phyloP scores from a whole-genome alignment of 768 basidiomycete species.

The Rhizopogon salebrosus region DNA sequence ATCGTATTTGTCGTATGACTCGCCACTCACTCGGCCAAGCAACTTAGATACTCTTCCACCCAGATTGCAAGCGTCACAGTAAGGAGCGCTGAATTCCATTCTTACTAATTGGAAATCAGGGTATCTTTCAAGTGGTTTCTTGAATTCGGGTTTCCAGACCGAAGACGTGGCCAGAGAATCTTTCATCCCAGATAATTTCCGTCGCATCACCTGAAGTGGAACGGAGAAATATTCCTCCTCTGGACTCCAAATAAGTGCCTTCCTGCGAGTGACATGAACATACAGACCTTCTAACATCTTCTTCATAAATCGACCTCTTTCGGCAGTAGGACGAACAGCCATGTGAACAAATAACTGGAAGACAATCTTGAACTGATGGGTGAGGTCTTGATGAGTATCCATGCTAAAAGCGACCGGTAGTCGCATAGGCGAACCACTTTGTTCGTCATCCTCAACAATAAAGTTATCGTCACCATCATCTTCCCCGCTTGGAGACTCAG shows the following conservation, averaged over 20 bases:
- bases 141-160: constrained; percentile 74
- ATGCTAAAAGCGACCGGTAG: constrained; percentile 81
- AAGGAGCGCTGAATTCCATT: constrained; percentile 52
- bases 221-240: constrained; percentile 71
- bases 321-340: constrained; percentile 50
- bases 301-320: constrained; percentile 53
- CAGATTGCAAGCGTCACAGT: constrained; percentile 82
- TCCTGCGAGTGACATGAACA: not conserved
- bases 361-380: constrained; percentile 80
- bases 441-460: constrained; percentile 65
- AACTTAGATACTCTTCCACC: constrained; percentile 64
- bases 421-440: constrained; percentile 30
- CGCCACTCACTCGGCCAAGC: constrained; percentile 56
- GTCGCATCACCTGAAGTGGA: constrained; percentile 59
- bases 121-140: constrained; percentile 54
- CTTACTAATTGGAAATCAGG: constrained; percentile 54
- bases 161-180: constrained; percentile 83
- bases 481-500: constrained; percentile 31
- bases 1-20: constrained; percentile 64
- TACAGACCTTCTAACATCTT: constrained; percentile 43
- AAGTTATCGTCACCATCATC: constrained; percentile 32
- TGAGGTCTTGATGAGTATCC: constrained; percentile 68
- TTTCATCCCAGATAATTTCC: constrained; percentile 63
- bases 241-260: constrained; percentile 12
- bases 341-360: constrained; percentile 86